Evolutionary conservation across 495 filamentous ascomycete species (phyloP), one percentile per base, ranked within the genome.

Genomic region (Lasiosphaeria hispida): DNA sequence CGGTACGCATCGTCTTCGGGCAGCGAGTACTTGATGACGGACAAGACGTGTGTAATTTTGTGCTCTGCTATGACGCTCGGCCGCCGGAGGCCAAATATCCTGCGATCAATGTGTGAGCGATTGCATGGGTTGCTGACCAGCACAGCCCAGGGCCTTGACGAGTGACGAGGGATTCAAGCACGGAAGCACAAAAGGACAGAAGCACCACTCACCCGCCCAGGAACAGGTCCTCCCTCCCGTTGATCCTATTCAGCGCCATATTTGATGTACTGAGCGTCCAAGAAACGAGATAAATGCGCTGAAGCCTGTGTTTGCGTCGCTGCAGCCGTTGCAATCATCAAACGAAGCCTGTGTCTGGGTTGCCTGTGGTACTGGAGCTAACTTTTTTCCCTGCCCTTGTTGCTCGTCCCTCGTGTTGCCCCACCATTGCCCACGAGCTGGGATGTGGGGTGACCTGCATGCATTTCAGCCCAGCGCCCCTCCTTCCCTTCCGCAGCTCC

Each of bases 1-100:
- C 77, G 69, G 19, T 72, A 74, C 4, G 71, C 67, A 33, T 65
- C 67, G 60, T 67, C 65, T 43, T 69, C 65, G 51, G 73, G 61
- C 18, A 78, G 63, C 15, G 69, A 69, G 52, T 68, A 75, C n/a
- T 74, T 70, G 40, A 80, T 71, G 57, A 90, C 91, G 2, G 93
- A 96, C n/a, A 98, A 75, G 37, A 97, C 79, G 73, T 97, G 93
- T 2, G 91, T 97, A 69, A 97, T 90, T 45, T 87, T 87, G 58
- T 83, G 81, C 58, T 85, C 77, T 50, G 80, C 72, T 34, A 98
- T 75, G 13, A 86, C 80, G 3, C 84, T 73, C 58, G 84, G 83
- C 38, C 87, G 83, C 38, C 84, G 84, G 59, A 96, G 72, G 15
- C 87, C 83, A 72, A 92, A 90, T 49, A 96, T 80, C 39, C 92